phyloP scores from a whole-genome alignment of 495 filamentous ascomycete species.

The Aspergillus taichungensis region DNA sequence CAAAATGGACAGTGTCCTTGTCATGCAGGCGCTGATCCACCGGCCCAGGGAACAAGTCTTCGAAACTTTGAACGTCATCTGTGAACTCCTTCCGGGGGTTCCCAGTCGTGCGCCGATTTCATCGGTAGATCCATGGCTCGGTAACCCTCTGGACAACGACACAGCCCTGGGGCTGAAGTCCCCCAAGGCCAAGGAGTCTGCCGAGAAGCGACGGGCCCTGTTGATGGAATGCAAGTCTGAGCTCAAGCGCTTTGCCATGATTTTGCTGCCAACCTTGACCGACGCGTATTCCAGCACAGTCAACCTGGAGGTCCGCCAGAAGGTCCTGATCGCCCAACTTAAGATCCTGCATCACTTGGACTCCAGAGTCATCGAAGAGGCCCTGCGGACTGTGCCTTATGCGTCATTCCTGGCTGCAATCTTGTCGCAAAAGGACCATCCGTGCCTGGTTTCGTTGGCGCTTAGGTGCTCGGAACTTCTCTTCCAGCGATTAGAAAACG shows the following conservation, averaged over 20 bases:
- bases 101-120: constrained; percentile 25
- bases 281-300: constrained; percentile 98
- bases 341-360: constrained; percentile 99
- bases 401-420: constrained; percentile 96
- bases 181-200: constrained; percentile 47
- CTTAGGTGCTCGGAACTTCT: constrained; percentile 84
- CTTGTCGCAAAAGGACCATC: constrained; percentile 90
- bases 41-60: constrained; percentile 93
- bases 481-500: constrained; percentile 67
- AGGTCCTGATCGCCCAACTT: constrained; percentile 86
- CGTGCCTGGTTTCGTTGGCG: constrained; percentile 74
- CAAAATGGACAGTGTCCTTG: constrained; percentile 92
- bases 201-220: constrained; percentile 69
- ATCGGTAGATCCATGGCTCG: constrained; percentile 43
- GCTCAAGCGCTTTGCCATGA: constrained; percentile 83
- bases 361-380: constrained; percentile 69
- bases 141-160: constrained; percentile 35
- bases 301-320: constrained; percentile 94
- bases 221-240: constrained; percentile 74
- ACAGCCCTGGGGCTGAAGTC: constrained; percentile 28
- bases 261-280: constrained; percentile 92
- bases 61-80: constrained; percentile 96
- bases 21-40: constrained; percentile 98
- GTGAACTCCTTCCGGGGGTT: constrained; percentile 73
- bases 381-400: constrained; percentile 85